A percentile compares a stretch with the other conserved stretches of the same genome.
These are phyloP conservation scores for Colletotrichum salicis DNA, from an alignment of 2,329 filamentous ascomycete species.

Conservation along the genomic window DNA sequence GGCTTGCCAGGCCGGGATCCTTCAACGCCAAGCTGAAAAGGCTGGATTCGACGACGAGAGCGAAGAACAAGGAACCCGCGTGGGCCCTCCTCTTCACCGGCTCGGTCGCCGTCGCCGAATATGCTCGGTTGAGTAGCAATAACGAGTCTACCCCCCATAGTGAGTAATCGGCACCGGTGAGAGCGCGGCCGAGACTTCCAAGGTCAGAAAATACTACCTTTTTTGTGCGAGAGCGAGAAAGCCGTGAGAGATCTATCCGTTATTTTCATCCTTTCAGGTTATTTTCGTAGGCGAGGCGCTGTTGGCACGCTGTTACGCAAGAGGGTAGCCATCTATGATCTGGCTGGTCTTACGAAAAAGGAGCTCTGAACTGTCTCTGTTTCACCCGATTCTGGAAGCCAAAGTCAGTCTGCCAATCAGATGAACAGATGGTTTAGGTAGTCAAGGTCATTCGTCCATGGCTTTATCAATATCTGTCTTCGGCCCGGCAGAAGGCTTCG, in stretches of 20 bases:
- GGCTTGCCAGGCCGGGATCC: neutral
- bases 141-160: neutral
- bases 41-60: neutral
- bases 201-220: neutral
- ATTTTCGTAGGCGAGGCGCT: neutral
- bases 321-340: neutral
- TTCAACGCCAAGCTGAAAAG: neutral
- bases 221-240: neutral
- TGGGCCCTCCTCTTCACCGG: neutral
- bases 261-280: too few species aligned
- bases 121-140: conserved; percentile 8
- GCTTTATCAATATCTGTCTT: neutral
- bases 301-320: neutral
- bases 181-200: neutral
- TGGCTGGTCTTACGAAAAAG: neutral
- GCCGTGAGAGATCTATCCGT: too few species aligned
- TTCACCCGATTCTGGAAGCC: conserved; percentile 14
- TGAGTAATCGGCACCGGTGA: neutral
- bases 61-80: neutral
- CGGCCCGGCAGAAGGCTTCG: neutral
- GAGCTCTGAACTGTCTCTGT: neutral
- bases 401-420: conserved; percentile 11
- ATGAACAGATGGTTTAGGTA: neutral
- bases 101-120: neutral
- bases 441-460: neutral